Percentiles rank a stretch among this genome's conserved stretches.
Conservation (phyloP, 2,329 filamentous ascomycete species). For the Drechslerella dactyloides region DNA sequence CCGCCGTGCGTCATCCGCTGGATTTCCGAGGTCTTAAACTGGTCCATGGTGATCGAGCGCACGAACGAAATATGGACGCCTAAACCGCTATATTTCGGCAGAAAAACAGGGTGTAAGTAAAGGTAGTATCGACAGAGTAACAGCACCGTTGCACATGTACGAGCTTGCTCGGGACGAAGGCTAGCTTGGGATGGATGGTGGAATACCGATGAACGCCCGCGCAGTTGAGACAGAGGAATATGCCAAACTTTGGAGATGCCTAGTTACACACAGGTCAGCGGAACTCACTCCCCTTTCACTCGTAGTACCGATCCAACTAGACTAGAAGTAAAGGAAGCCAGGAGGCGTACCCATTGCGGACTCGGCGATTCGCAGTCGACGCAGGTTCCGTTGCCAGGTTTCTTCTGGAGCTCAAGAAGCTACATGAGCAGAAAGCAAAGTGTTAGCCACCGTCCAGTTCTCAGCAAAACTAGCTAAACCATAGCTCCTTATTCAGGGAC, state of each 20-base stretch:
- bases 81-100: slow-evolving; percentile 66
- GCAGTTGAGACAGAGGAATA: slow-evolving; percentile 97
- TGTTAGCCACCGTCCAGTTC: slow-evolving; percentile 4
- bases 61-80: slow-evolving; percentile 99
- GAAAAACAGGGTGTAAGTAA: not conserved
- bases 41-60: slow-evolving; percentile 96
- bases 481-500: slow-evolving; percentile 21
- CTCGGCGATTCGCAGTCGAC: slow-evolving; percentile 95
- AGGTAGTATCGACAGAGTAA: not conserved
- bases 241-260: slow-evolving; percentile 91
- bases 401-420: slow-evolving; percentile 90
- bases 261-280: slow-evolving; percentile 54
- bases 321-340: slow-evolving; percentile 1
- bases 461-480: slow-evolving; percentile 16
- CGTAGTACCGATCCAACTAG: not conserved
- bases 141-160: not conserved
- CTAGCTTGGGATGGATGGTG: not conserved
- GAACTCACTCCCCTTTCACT: not conserved
- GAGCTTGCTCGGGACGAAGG: not conserved
- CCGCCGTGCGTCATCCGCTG: slow-evolving; percentile 91
- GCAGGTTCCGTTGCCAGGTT: slow-evolving; percentile 84
- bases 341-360: slow-evolving; percentile 76
- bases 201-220: slow-evolving; percentile 78
- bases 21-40: slow-evolving; percentile 91
- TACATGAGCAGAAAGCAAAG: slow-evolving; percentile 58